Evolutionary conservation across 768 basidiomycete genomes (phyloP), one percentile per base, ranked within the genome.

Genomic region (Mycena metata): DNA sequence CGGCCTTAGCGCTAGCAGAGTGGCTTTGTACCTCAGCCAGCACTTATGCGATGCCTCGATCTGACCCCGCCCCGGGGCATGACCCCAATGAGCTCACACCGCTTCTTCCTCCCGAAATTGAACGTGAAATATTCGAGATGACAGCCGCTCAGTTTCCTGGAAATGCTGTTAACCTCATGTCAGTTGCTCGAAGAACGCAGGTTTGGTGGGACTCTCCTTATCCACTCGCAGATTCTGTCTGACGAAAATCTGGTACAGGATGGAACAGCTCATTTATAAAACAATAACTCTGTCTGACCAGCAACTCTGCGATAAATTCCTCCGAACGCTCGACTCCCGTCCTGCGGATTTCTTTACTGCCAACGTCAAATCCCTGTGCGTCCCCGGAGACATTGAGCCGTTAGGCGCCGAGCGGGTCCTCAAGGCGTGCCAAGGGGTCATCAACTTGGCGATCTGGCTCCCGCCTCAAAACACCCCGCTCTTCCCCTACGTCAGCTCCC

Each of bases 321-420:
- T 75, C 33, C 69, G 69, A 39, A 59, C 70, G 13, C 57, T 76
- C 41, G 62, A 74, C 9, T 56, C 33, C 21, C 70, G 74, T 21
- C 73, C 73, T 8, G 33, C 66, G 15, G 67, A 67, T 24, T 75
- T 76, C 43, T 76, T 76, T 47, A 26, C 68, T 19, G 68, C 54
- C n/a, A 64, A 64, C 33, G 77, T 78, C 56, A 76, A 76, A 43
- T 76, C 74, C 8, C 69, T 78, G 6, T 76, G 77, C 55, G 73
- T 76, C 35, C 76, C 74, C 21, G 72, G 71, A 26, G 74, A 76
- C 59, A 74, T 76, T 30, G 45, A 62, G 9, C 55, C 46, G n/a
- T 26, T 58, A 15, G 69, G 55, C 33, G 72, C 75, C 16, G 46
- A 66, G 23, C 72, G 67, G 12, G 70, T 75, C 24, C 68, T 77